A percentile compares a stretch with the other conserved stretches of the same genome.
Conservation (phyloP, 169 alveolate genomes). For the Eimeria necatrix region DNA sequence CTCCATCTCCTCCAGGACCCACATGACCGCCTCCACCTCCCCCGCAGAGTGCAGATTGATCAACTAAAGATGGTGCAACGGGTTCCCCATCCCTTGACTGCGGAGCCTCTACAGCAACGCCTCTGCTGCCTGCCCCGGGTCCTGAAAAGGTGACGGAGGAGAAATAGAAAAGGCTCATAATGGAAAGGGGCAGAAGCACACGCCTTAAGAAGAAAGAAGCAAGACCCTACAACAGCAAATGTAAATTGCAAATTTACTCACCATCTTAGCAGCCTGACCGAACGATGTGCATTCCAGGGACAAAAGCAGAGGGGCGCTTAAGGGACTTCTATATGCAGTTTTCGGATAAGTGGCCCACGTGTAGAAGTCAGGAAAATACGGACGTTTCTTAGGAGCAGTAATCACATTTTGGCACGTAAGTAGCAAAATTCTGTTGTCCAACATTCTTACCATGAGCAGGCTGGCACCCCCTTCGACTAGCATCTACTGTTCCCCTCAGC, state of each 20-base stretch:
- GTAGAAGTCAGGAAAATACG: no score
- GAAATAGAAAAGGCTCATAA: not conserved
- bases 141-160: not conserved
- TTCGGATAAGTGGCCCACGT: no score
- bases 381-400: no score
- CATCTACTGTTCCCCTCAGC: slow-evolving; percentile 48
- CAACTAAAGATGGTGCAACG: not conserved
- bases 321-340: no score
- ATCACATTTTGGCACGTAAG: no score
- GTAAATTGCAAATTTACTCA: not conserved
- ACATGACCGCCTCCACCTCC: slow-evolving; percentile 79
- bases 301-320: no score
- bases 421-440: no score
- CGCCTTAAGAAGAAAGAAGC: not conserved
- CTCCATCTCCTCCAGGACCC: slow-evolving; percentile 80
- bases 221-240: not conserved
- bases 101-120: slow-evolving; percentile 19
- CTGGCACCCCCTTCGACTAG: slow-evolving; percentile 62
- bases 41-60: slow-evolving; percentile 58
- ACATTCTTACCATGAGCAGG: slow-evolving; percentile 38
- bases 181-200: not conserved
- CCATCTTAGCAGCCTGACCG: not conserved
- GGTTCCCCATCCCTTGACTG: not conserved
- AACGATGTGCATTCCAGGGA: not conserved
- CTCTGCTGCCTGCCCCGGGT: slow-evolving; percentile 71